Evolutionary conservation across 257 asterid species (phyloP).

Genomic region (Henckelia pumila): DNA sequence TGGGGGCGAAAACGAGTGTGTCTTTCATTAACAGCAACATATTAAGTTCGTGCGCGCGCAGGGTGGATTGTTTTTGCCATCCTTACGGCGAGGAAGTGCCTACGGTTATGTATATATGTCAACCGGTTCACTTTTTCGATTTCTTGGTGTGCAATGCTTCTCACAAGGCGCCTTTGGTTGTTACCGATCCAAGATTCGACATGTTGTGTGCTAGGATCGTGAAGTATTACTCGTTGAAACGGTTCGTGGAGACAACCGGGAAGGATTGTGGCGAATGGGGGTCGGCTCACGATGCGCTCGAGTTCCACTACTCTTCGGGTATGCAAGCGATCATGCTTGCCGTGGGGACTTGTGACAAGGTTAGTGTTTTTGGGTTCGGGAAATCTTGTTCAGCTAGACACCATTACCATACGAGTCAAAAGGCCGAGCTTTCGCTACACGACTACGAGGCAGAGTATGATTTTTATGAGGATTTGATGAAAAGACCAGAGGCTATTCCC

Average conservation of each 20-base stretch:
- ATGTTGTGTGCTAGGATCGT: conserved; percentile 67
- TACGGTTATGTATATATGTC: conserved; percentile 75
- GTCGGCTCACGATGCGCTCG: conserved; percentile 59
- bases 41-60: conserved; percentile 67
- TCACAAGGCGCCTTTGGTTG: conserved; percentile 55
- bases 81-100: conserved; percentile 81
- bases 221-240: conserved; percentile 76
- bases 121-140: conserved; percentile 84
- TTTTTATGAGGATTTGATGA: conserved; percentile 59
- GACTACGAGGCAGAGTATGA: conserved; percentile 96
- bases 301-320: conserved; percentile 93
- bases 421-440: conserved; percentile 72
- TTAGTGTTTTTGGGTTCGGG: conserved; percentile 86
- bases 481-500: conserved; percentile 57
- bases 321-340: conserved; percentile 93
- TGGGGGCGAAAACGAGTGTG: conserved; percentile 67
- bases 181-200: conserved; percentile 78
- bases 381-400: conserved; percentile 65
- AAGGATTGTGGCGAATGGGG: conserved; percentile 58
- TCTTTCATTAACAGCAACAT: conserved; percentile 91
- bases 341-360: conserved; percentile 75
- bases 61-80: conserved; percentile 88
- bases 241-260: conserved; percentile 50
- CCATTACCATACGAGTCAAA: conserved; percentile 90
- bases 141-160: conserved; percentile 77